These are phyloP conservation scores for Aspergillus asperescens DNA, from an alignment of 495 filamentous ascomycete genomes.

Conservation along the genomic window DNA sequence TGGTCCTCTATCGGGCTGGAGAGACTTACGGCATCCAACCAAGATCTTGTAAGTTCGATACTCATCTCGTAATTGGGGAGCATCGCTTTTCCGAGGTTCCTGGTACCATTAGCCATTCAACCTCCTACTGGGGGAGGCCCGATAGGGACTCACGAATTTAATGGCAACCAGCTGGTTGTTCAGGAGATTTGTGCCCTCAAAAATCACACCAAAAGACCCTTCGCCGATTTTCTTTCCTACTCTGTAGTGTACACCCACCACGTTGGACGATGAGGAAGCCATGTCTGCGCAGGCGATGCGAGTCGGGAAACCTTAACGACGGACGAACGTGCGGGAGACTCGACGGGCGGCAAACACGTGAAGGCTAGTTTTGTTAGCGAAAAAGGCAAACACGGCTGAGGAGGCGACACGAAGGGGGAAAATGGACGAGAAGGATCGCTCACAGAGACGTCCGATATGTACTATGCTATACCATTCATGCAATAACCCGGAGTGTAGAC, in stretches of 20 bases:
- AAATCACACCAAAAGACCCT: conserved; percentile 98
- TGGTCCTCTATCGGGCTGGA: neutral
- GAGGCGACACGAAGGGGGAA: neutral
- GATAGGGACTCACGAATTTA: conserved; percentile 77
- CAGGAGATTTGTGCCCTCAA: conserved; percentile 95
- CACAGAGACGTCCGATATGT: conserved; percentile 17
- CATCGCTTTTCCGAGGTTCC: conserved; percentile 99
- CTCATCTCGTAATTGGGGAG: conserved; percentile 95
- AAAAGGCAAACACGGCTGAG: neutral
- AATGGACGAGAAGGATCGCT: conserved; percentile 2
- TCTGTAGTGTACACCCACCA: conserved; percentile 97
- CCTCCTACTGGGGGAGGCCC: neutral
- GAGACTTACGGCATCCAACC: conserved; percentile 91
- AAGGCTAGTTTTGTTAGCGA: conserved; percentile 16
- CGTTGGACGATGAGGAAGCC: conserved; percentile 94
- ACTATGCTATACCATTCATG: conserved; percentile 22
- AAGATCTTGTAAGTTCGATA: conserved; percentile 99
- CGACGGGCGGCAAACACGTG: conserved; percentile 29
- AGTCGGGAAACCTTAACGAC: conserved; percentile 22
- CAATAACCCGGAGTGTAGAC: conserved; percentile 12
- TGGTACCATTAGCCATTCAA: conserved; percentile 28
- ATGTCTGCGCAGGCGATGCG: conserved; percentile 41
- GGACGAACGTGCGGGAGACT: conserved; percentile 26
- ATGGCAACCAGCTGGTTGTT: conserved; percentile 99
- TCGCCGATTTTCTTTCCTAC: conserved; percentile 99